These are phyloP conservation scores for Cucurbita ficifolia DNA, from an alignment of 306 rosid genomes.

Conservation along the genomic window DNA sequence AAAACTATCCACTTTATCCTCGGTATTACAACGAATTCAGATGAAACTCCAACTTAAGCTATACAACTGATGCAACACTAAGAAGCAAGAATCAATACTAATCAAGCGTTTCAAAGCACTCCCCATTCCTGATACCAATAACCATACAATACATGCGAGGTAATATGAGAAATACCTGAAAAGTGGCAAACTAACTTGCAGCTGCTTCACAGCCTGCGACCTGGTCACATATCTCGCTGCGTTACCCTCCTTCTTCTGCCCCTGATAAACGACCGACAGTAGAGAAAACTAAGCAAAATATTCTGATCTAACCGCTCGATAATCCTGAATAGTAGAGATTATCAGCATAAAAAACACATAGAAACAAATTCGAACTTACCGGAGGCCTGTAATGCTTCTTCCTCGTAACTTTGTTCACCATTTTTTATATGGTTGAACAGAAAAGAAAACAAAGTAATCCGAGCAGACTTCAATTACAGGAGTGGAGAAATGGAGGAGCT, in stretches of 20 bases:
- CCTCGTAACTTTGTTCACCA: constrained; percentile 18
- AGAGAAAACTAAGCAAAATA: background rate
- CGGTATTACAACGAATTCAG: background rate
- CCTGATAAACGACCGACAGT: constrained; percentile 19
- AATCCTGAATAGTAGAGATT: background rate
- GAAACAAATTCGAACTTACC: constrained; percentile 19
- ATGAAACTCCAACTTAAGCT: background rate
- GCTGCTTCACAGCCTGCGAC: constrained; percentile 73
- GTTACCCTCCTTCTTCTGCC: constrained; percentile 93
- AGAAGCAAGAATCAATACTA: background rate
- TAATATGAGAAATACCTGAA: constrained; percentile 45
- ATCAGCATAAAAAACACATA: background rate
- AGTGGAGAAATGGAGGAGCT: background rate
- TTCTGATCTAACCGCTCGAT: background rate
- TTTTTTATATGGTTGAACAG: background rate
- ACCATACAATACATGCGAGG: background rate
- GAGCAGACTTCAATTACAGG: background rate
- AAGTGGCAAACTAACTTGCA: constrained; percentile 63
- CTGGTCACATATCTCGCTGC: constrained; percentile 78
- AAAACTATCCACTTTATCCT: background rate
- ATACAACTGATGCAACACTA: background rate
- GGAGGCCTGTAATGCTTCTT: constrained; percentile 72
- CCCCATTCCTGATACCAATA: background rate
- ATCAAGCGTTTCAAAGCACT: background rate
- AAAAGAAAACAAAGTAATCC: background rate